Base-by-base conservation (phyloP, 2,329 filamentous ascomycete species). In the Cytospora leucostoma region DNA sequence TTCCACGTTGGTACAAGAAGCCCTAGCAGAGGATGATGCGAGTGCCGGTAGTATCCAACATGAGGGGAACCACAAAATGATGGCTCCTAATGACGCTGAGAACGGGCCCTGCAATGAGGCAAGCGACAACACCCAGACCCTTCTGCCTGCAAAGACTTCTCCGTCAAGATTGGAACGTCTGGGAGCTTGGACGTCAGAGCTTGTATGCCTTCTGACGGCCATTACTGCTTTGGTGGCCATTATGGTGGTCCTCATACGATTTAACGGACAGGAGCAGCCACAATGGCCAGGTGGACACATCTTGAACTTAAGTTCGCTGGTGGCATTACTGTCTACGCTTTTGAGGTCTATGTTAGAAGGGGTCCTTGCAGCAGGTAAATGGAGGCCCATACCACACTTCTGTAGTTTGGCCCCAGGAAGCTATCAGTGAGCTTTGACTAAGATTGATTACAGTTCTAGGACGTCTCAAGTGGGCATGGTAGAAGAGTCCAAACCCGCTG, bases 381-480 rank as follows among this genome's bases (percentile, higher is more conserved):
- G n/a, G 6, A 4, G 10, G 11, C 15, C n/a, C 21, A 15, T 44
- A 10, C 35, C 44, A 51, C n/a, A 32, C n/a, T 35, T 50, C 12
- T n/a, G 12, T 2, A 17, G 21, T 32, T 56, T 6, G 19, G 21
- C 12, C 38, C 12, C 5, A 38, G 37, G 37, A 38, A 38, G 10
- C 5, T 3, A 38, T 12, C 37, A 38, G 10, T 38, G 37, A 38
- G 37, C 37, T 10, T 27, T 40, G 12, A 19, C 33, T 40, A 15
- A n/a, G n/a, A n/a, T n/a, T n/a, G n/a, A 37, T 27, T 15, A 13
- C 27, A 58, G 40, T 17, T 21, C 49, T 51, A 15, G 56, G 56
- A 5, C 56, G 50, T 32, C 44, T 50, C 8, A 58, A 58, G 27
- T 58, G 56, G 56, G n/a, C n/a, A 27, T 58, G 56, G 56, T 58